Evolutionary conservation across 2,329 filamentous ascomycete genomes (phyloP), one percentile per base, ranked within the genome.

Genomic region (Aquanectria penicillioides): DNA sequence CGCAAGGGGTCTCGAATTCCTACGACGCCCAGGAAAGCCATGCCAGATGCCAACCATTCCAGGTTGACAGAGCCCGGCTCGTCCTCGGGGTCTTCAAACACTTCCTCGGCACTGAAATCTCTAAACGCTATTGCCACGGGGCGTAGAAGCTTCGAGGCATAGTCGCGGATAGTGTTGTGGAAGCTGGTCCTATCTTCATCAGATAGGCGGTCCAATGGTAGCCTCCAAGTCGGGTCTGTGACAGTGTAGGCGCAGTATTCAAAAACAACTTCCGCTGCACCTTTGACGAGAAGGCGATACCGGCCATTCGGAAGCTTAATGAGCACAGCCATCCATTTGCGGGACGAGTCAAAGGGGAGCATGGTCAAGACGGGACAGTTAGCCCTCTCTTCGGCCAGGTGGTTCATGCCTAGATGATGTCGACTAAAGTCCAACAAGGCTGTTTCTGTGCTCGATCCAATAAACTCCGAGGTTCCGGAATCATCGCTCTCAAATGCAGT

Each of bases 51-150:
- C 23, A 78, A 51, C 73, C 75, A 76, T 59, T 77, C 74, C 12
- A 78, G 57, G 28, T 77, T 75, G 15, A 75, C 64, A n/a, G 68
- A 60, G 5, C 73, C 72, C 1, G 72, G 72, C 7, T 75, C 73
- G 26, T 77, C 73, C 5, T 70, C 69, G 5, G 70, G 67, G 26
- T 83, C 71, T 9, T 86, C 89, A 49, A 89, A 83, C 18, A 81
- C 83, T 22, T 91, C 90, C 83, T 88, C 91, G 57, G 79, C 80
- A 23, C 87, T 83, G 58, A 91, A 93, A 63, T 95, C 92, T 40
- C 86, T 84, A 74, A 91, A 93, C 5, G 91, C 82, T 62, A 94
- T 81, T 15, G 86, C 90, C 51, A 94, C 93, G 0, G 90, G 93
- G 43, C 91, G 87, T 11, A 94, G 83, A 55, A 89, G 90, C 8